Evolutionary conservation across 2,329 filamentous ascomycete species (phyloP), one percentile per base, ranked within the genome.

Genomic region (Thyridium curvatum): DNA sequence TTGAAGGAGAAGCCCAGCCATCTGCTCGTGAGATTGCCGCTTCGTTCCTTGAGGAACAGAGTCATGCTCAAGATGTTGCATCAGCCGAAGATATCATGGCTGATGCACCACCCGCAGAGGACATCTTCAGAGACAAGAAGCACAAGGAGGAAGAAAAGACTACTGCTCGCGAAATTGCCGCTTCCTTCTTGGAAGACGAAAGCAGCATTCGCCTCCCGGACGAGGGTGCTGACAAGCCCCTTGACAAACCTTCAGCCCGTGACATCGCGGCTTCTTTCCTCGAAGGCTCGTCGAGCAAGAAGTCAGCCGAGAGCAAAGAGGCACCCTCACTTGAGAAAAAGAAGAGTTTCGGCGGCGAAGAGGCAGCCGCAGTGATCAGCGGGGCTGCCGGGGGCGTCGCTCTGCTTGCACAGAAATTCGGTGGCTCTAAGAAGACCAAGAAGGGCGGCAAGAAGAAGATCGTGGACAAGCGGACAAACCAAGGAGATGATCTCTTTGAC

Each of bases 401-500:
- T n/a, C 48, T 58, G 26, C 49, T 64, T 33, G 53, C 58, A 21
- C 54, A 62, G 39, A 61, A 56, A 41, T 59, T 60, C 44, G 57
- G 54, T 15, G 55, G 50, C 16, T 45, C 45, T 5, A 59, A 56
- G 43, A 64, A 59, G 43, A 54, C 45, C 32, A 60, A 57, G 44
- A 61, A 62, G 39, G 59, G 63, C 36, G 55, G 54, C 42, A 52
- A 59, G 33, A 60, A 60, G 44, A 61, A 61, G 52, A 53, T 53
- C 34, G 52, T 62, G 42, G 67, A 69, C 46, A 63, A 63, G 44
- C 56, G 61, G 44, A 51, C 56, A 29, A 41, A 57, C 12, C 52
- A 52, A 35, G 60, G 62, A 12, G 65, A 71, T 33, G 65, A 70
- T 46, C 49, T 66, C 21, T 66, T 69, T 50, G 64, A 72, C 44